Evolutionary conservation across 768 basidiomycete genomes (phyloP), one percentile per base, ranked within the genome.

Genomic region (Leccinellum rugosiceps): DNA sequence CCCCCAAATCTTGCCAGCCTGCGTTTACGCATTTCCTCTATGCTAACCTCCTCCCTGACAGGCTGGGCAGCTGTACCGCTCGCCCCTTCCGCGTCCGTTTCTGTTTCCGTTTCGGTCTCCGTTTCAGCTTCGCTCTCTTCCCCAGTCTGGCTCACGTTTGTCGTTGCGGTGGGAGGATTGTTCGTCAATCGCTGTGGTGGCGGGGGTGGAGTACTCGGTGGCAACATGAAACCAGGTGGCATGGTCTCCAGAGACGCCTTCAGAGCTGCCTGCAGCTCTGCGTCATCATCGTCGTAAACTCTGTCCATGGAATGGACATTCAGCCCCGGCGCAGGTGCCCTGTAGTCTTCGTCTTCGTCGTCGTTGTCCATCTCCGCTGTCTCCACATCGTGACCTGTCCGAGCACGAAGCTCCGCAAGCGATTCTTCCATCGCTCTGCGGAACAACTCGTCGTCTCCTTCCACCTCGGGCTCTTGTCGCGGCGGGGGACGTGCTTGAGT

Each of bases 281-380:
- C 84, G 64, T 96, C 93, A 51, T 94, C 93, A 61, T 95, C 93
- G 60, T 94, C 93, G 62, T 90, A 86, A 38, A 86, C 82, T 47
- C 84, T 74, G 51, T 78, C 58, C 49, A 58, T 50, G 47, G 48
- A 32, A 53, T 43, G 60, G 44, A 35, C 43, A 31, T 30, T 49
- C 25, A 52, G 43, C 52, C 47, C 50, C 14, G 34, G 41, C 32
- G 52, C 34, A 14, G 56, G 58, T 26, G 47, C 4, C 38, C 45
- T 49, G 17, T 64, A 47, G 3, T 69, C 62, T 10, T 62, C 68
- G 4, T 70, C 66, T 31, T 69, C 68, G 28, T 67, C 72, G 11
- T 44, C 43, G 3, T 69, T 68, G 32, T 67, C 72, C 19, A 58
- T 53, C n/a, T 64, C 68, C 8, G 58, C 50, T 3, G 47, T 53